Base-by-base conservation (phyloP, 495 filamentous ascomycete genomes). In the Penicillium samsonianum region DNA sequence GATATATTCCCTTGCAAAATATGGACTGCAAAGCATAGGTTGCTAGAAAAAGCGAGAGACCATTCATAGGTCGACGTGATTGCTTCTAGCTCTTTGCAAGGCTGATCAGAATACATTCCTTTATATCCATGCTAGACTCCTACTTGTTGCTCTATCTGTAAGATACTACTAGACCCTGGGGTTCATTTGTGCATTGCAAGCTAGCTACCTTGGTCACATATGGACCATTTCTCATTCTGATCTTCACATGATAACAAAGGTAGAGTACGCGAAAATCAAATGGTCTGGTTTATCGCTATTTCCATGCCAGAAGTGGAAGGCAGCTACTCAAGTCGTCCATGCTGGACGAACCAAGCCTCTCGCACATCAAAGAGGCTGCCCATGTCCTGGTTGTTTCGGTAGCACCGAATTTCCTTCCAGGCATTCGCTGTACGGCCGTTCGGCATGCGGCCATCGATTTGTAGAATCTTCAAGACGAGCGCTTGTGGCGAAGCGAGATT, bases 351-450 rank as follows among this genome's bases (percentile, higher is more conserved):
- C 77, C 75, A 79, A 47, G 69, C 67, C 43, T 82, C 76, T 22
- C 81, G 68, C 50, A 84, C 67, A 55, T 84, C 82, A 65, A 75
- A 84, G 10, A 83, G 70, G 50, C 69, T 78, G 7, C 82, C 82
- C 60, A 83, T 78, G 50, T 84, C 82, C 65, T 84, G 81, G 31
- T 84, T 81, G 30, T 79, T 65, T 23, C 82, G 71, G 31, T 74
- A 75, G 44, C 72, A 77, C 6, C 82, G 79, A 41, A 82, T 58
- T 31, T 72, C 67, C 57, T 82, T 81, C 81, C 81, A 84, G 6
- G 78, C 64, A 67, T 82, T 84, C 1, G 67, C 64, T 42, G 67
- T 72, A 19, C 78, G 73, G 4, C 75, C 73, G 49, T 57, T 54
- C 4, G 55, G 45, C 16, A 28, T 55, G n/a, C 67, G 62, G 23